Percentiles rank a stretch among this genome's conserved stretches.
Conservation (phyloP, 2,329 filamentous ascomycete genomes). For the Ophiostoma sp. region DNA sequence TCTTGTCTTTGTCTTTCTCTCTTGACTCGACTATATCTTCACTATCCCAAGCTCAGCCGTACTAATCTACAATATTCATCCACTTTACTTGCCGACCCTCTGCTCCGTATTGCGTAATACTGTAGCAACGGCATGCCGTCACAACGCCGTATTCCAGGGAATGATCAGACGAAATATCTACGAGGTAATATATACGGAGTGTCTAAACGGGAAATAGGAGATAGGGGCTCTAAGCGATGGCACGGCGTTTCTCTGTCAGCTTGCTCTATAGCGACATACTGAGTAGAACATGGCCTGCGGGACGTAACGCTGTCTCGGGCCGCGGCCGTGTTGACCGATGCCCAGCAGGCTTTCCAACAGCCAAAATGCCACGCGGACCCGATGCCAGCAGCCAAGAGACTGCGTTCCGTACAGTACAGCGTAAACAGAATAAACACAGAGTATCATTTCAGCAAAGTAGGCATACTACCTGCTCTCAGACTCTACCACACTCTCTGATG, state of each 20-base stretch:
- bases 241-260: not conserved
- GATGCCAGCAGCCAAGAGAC: not conserved
- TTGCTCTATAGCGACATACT: too few species aligned
- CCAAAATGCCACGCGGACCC: not conserved
- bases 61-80: not conserved
- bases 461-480: not conserved
- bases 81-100: not conserved
- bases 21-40: not conserved
- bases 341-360: not conserved
- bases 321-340: not conserved
- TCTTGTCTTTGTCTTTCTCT: not conserved
- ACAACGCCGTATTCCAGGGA: not conserved
- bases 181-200: not conserved
- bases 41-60: not conserved
- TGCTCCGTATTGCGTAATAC: conserved; percentile 10
- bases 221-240: not conserved
- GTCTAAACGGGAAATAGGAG: not conserved
- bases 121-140: not conserved
- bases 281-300: not conserved
- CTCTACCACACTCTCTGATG: not conserved
- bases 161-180: conserved; percentile 6
- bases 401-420: not conserved
- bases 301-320: conserved; percentile 1
- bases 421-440: not conserved
- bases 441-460: not conserved